phyloP scores from a whole-genome alignment of 257 asterid genomes.

The Perilla frutescens region DNA sequence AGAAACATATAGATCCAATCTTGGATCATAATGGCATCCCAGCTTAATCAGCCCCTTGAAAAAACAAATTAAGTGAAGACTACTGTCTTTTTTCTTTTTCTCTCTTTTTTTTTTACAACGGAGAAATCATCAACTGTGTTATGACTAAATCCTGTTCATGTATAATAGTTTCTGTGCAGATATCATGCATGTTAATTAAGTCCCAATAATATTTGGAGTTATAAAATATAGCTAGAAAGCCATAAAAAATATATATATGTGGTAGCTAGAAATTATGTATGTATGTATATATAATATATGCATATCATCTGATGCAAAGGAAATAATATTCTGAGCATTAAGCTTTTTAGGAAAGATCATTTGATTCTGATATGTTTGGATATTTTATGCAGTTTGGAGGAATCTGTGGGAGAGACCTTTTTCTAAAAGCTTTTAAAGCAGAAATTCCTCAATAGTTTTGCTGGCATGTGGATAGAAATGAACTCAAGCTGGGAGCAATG shows the following conservation, averaged over 20 bases:
- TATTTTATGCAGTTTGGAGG: constrained; percentile 70
- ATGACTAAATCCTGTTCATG: too few relatives aligned
- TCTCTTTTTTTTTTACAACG: too few relatives aligned
- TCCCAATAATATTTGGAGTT: too few relatives aligned
- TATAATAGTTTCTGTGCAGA: too few relatives aligned
- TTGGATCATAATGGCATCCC: constrained; percentile 43
- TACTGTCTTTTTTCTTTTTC: neutral
- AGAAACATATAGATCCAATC: constrained; percentile 11
- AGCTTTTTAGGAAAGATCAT: constrained; percentile 53
- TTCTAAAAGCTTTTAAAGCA: constrained; percentile 46
- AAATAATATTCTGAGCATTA: constrained; percentile 34
- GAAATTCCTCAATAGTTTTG: constrained; percentile 51
- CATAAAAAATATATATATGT: neutral
- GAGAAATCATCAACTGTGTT: too few relatives aligned
- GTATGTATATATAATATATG: too few relatives aligned
- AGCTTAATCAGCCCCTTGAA: constrained; percentile 37
- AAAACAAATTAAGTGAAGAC: neutral
- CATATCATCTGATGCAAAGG: constrained; percentile 23
- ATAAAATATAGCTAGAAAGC: neutral
- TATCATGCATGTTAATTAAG: too few relatives aligned
- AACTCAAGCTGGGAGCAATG: constrained; percentile 19
- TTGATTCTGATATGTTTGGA: constrained; percentile 66
- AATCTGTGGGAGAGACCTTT: constrained; percentile 56
- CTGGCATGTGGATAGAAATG: constrained; percentile 66
- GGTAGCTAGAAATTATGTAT: too few relatives aligned